Percentiles rank a stretch among this genome's conserved stretches.
phyloP scores from a whole-genome alignment of 2,329 filamentous ascomycete genomes.

The Cercospora brassicicola region DNA sequence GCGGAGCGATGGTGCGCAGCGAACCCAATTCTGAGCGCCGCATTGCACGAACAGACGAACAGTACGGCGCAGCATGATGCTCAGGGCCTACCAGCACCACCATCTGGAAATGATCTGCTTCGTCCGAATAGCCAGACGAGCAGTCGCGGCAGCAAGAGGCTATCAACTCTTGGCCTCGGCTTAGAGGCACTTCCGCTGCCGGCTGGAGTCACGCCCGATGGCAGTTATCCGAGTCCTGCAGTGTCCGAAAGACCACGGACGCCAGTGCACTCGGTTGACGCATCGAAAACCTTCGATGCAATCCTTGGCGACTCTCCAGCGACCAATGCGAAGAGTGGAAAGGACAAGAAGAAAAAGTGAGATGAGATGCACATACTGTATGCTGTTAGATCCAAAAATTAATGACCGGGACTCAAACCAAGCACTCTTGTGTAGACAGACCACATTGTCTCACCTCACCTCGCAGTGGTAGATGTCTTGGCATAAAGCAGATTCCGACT shows the following conservation, averaged over 20 bases:
- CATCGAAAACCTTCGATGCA: conserved; percentile 52
- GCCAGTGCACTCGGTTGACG: conserved; percentile 34
- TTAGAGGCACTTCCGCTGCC: conserved; percentile 51
- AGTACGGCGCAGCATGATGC: conserved; percentile 13
- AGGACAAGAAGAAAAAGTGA: conserved; percentile 37
- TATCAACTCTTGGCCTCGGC: conserved; percentile 49
- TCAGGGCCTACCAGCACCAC: conserved; percentile 26
- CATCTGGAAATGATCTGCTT: conserved; percentile 20
- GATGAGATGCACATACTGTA: not conserved
- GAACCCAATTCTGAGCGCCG: conserved; percentile 36
- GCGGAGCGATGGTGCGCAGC: conserved; percentile 61
- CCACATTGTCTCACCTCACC: not conserved
- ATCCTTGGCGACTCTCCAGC: conserved; percentile 41
- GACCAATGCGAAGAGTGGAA: conserved; percentile 33
- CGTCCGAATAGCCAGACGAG: conserved; percentile 25
- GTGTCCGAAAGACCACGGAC: conserved; percentile 34
- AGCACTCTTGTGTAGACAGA: not conserved
- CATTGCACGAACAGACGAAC: conserved; percentile 31
- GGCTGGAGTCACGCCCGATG: conserved; percentile 44
- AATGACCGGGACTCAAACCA: not conserved
- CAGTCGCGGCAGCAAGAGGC: conserved; percentile 38
- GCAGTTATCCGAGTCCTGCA: conserved; percentile 19
- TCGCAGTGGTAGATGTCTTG: not conserved
- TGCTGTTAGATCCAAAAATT: not conserved
- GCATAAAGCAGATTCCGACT: not conserved